These are phyloP conservation scores for barley (Hordeum vulgare) DNA, from an alignment of 176 grass and related monocot species.

Conservation along the genomic window DNA sequence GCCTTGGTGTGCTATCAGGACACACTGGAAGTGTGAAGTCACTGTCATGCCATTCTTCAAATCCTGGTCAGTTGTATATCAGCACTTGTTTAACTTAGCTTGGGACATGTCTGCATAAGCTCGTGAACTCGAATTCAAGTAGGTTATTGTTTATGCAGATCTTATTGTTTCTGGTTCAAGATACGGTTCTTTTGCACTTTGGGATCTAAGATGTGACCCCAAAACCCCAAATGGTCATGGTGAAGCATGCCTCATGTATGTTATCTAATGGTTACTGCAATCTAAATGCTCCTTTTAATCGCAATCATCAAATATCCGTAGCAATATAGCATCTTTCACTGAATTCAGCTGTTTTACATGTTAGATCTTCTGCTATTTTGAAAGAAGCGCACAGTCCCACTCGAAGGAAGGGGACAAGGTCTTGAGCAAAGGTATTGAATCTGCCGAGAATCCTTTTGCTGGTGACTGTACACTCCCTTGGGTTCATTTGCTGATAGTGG, in stretches of 20 bases:
- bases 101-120: not conserved
- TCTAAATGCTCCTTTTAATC: not conserved
- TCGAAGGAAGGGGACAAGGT: conserved; percentile 39
- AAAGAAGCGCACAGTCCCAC: conserved; percentile 60
- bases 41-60: conserved; percentile 74
- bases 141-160: conserved; percentile 37
- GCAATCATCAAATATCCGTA: not conserved
- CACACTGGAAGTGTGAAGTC: conserved; percentile 92
- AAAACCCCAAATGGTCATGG: conserved; percentile 45
- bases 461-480: not conserved
- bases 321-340: not conserved
- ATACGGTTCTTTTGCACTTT: conserved; percentile 89
- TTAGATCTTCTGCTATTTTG: conserved; percentile 56
- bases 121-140: not conserved
- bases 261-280: not conserved
- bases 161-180: conserved; percentile 87
- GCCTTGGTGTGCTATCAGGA: conserved; percentile 56
- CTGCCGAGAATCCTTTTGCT: not conserved
- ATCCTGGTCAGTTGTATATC: conserved; percentile 44
- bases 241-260: conserved; percentile 42
- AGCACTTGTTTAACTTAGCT: not conserved
- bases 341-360: conserved; percentile 14
- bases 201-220: conserved; percentile 72
- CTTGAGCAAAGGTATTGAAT: conserved; percentile 59
- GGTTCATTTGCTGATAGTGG: conserved; percentile 5